phyloP scores from a whole-genome alignment of 306 rosid genomes.

The Begonia masoniana region DNA sequence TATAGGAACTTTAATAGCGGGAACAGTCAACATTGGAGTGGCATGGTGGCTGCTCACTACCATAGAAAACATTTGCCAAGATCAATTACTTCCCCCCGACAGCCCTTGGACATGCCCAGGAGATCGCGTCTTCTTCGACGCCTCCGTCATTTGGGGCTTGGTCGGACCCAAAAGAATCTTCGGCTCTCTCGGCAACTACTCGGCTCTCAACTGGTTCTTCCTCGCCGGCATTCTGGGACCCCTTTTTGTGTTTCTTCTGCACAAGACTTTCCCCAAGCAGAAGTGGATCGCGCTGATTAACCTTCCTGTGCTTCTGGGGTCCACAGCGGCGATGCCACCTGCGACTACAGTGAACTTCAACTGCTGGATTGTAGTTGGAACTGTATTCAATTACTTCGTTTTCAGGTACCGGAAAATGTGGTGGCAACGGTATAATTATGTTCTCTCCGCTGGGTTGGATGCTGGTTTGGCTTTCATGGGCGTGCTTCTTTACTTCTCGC shows the following conservation, averaged over 20 bases:
- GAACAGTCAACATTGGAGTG: constrained; percentile 17
- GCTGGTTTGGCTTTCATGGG: constrained; percentile 37
- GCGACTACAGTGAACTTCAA: constrained; percentile 7
- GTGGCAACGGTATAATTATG: constrained; percentile 12
- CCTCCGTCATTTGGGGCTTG: constrained; percentile 27
- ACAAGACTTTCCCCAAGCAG: constrained; percentile 13
- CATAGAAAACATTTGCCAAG: constrained; percentile 17
- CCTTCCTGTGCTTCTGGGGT: constrained; percentile 8
- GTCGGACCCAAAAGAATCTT: constrained; percentile 23
- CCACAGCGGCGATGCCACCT: constrained; percentile 6
- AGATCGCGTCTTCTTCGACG: constrained; percentile 21
- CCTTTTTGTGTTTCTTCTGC: constrained; percentile 9
- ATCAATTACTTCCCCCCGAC: constrained; percentile 8
- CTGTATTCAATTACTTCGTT: constrained; percentile 4
- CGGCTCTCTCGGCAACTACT: constrained; percentile 17
- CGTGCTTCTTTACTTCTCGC: constrained; percentile 32
- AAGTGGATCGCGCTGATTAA: constrained; percentile 14
- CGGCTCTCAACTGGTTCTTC: constrained; percentile 26
- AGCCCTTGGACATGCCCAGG: constrained; percentile 29
- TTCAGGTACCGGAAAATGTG: constrained; percentile 7
- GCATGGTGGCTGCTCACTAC: constrained; percentile 24
- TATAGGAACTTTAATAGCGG: constrained; percentile 22
- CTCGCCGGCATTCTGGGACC: constrained; percentile 15
- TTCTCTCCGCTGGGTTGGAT: constrained; percentile 12
- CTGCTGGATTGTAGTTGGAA: constrained; percentile 8